Base-by-base conservation (phyloP, 2,329 filamentous ascomycete species). In the Ophiostoma triangulosporum region DNA sequence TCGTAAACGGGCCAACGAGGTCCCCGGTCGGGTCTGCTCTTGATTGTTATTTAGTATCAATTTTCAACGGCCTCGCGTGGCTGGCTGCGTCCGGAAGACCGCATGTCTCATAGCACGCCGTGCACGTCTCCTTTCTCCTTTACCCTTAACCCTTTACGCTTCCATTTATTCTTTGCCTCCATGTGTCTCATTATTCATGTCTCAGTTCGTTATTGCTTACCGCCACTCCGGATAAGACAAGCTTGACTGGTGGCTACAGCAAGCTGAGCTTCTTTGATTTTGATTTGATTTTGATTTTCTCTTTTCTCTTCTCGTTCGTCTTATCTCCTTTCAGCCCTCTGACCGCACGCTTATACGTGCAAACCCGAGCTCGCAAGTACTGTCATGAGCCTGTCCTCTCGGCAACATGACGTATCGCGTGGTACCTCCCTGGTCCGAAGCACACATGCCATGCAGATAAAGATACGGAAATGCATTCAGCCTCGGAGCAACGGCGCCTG, bases 1-100 rank as follows among this genome's bases (percentile, higher is more conserved):
- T 43, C 50, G 50, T 51, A 51, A 43, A 51, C 17, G 11, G 31
- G 35, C 50, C 50, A 51, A 51, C 50, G 50, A 51, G 50, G 27
- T 31, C 12, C 35, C 26, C 15, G 27, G 24, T 36, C 32, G 32
- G 20, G 17, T 20, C 9, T 48, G 14, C n/a, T 49, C n/a, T 29
- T 48, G 24, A 15, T 9, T 49, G 8, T 50, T 20, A 26, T 20
- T 50, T 50, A 17, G 17, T 36, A 36, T 38, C 12, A 43, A 24
- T 12, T 24, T 6, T 36, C 38, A 43, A 43, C 38, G 38, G 38
- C 35, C 35, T 15, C n/a, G 40, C 40, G 40, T 27, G 22, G 40
- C 22, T 8, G 17, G 17, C 38, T 27, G 14, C 40, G 43, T 15
- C 22, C 43, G 43, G 43, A 46, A 46, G 24, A 24, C 24, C 43